Conservation (phyloP, 2,329 filamentous ascomycete genomes). For the Phialophora tarda region DNA sequence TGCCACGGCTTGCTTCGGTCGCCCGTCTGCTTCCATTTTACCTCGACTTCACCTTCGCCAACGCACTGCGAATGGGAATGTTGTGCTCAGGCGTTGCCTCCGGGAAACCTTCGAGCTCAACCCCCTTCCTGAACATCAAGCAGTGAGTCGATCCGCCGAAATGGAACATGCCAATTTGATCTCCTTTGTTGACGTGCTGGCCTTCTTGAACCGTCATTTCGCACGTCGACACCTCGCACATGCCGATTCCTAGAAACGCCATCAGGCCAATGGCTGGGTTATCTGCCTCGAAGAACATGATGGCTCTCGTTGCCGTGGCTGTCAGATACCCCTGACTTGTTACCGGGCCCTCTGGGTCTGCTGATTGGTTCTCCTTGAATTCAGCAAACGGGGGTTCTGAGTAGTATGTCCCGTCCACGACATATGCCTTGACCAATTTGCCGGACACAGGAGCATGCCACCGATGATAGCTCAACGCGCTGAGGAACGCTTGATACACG, state of each 20-base stretch:
- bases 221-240: constrained; percentile 77
- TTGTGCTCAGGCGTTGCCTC: constrained; percentile 47
- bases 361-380: constrained; percentile 46
- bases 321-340: constrained; percentile 70
- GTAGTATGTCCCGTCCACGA: constrained; percentile 71
- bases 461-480: constrained; percentile 70
- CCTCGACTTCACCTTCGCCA: constrained; percentile 44
- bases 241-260: constrained; percentile 73
- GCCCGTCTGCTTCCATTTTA: not conserved
- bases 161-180: constrained; percentile 79
- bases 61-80: constrained; percentile 48
- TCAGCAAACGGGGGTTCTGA: constrained; percentile 64
- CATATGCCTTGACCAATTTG: constrained; percentile 62
- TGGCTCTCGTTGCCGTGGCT: constrained; percentile 68
- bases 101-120: constrained; percentile 51
- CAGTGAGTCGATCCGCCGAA: constrained; percentile 76
- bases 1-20: not conserved
- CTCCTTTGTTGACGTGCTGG: constrained; percentile 70
- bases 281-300: constrained; percentile 74
- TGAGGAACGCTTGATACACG: constrained; percentile 73
- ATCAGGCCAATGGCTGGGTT: constrained; percentile 70
- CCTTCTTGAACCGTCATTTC: constrained; percentile 72
- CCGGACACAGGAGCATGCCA: constrained; percentile 74
- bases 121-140: constrained; percentile 63
- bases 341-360: constrained; percentile 39